Evolutionary conservation across 2,329 filamentous ascomycete genomes (phyloP).

Genomic region (Aureobasidium sp.): DNA sequence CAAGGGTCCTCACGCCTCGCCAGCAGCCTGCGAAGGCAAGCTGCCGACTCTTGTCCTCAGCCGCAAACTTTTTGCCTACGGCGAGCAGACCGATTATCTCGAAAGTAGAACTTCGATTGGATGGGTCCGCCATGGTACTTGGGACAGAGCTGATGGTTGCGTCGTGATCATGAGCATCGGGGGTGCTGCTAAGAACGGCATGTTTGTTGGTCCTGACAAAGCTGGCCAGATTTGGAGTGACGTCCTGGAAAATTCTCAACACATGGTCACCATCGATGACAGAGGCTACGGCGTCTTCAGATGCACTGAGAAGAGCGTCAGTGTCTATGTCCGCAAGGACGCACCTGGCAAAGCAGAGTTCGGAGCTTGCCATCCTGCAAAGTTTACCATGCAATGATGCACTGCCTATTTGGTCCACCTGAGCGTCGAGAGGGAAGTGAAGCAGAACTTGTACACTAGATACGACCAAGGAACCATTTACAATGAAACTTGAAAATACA

Average conservation of each 20-base stretch:
- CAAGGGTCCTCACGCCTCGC: slow-evolving; percentile 43
- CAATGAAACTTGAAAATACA: background rate
- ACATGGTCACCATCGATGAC: slow-evolving; percentile 50
- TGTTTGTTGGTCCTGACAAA: slow-evolving; percentile 49
- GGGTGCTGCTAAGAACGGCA: slow-evolving; percentile 50
- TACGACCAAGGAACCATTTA: background rate
- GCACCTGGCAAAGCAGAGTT: slow-evolving; percentile 47
- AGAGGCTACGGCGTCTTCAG: slow-evolving; percentile 55
- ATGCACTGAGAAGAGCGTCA: slow-evolving; percentile 48
- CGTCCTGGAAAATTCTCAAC: slow-evolving; percentile 51
- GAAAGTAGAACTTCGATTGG: slow-evolving; percentile 55
- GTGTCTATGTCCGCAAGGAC: slow-evolving; percentile 54
- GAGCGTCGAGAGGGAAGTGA: background rate
- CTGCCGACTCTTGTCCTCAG: slow-evolving; percentile 55
- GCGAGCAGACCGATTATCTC: slow-evolving; percentile 57
- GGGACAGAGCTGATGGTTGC: slow-evolving; percentile 34
- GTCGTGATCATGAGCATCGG: slow-evolving; percentile 29
- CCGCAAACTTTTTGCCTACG: slow-evolving; percentile 61
- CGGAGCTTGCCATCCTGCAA: slow-evolving; percentile 18
- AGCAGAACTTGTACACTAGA: background rate
- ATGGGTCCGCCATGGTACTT: slow-evolving; percentile 49
- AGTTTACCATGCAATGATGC: slow-evolving; percentile 11
- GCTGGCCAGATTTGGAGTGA: slow-evolving; percentile 57
- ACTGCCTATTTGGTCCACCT: background rate
- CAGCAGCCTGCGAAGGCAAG: slow-evolving; percentile 33